Evolutionary conservation across 495 filamentous ascomycete species (phyloP).

Genomic region (Amniculicola lignicola): DNA sequence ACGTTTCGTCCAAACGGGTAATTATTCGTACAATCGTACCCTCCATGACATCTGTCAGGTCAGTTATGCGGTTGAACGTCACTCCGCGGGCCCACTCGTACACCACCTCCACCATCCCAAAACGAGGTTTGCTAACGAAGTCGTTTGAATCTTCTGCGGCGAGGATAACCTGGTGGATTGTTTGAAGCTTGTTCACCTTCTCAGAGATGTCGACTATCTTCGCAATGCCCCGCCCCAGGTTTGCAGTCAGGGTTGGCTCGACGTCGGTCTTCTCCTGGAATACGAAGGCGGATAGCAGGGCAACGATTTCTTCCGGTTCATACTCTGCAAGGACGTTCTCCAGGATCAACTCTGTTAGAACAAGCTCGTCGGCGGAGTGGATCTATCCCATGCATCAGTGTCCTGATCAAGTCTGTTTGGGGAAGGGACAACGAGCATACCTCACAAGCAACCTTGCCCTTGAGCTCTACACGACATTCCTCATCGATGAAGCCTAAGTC

Average conservation of each 20-base stretch:
- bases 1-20: constrained; percentile 89
- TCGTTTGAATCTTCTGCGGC: constrained; percentile 86
- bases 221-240: constrained; percentile 77
- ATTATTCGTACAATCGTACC: constrained; percentile 95
- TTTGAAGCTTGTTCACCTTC: constrained; percentile 84
- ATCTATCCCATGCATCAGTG: constrained; percentile 50
- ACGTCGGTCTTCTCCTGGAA: constrained; percentile 95
- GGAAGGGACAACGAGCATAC: constrained; percentile 35
- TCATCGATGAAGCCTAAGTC: constrained; percentile 89
- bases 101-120: constrained; percentile 93
- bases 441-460: constrained; percentile 97
- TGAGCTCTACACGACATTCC: constrained; percentile 78
- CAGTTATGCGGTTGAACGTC: constrained; percentile 97
- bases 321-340: constrained; percentile 95
- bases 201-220: constrained; percentile 85
- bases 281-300: constrained; percentile 91
- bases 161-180: constrained; percentile 83
- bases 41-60: constrained; percentile 93
- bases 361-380: constrained; percentile 95
- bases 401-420: constrained; percentile 1
- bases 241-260: constrained; percentile 76
- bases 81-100: constrained; percentile 98
- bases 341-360: constrained; percentile 90
- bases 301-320: constrained; percentile 94
- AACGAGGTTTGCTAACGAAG: constrained; percentile 80